A percentile compares a stretch with the other conserved stretches of the same genome.
These are phyloP conservation scores for Morella rubra DNA, from an alignment of 306 rosid species.

Conservation along the genomic window DNA sequence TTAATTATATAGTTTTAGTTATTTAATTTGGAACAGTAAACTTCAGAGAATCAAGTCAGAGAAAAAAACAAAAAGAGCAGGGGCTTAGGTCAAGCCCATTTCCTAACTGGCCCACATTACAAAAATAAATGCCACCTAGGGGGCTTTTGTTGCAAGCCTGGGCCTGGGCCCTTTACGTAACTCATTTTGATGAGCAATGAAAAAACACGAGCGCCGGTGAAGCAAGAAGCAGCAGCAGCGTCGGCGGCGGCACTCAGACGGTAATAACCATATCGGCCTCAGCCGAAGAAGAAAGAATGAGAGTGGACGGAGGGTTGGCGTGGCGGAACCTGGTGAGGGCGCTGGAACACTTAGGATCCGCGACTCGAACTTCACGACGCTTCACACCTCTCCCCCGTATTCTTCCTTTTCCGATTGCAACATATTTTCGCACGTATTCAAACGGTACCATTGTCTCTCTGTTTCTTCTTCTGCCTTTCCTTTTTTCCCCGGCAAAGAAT, in stretches of 20 bases:
- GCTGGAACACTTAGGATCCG: slow-evolving; percentile 25
- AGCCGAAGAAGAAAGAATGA: slow-evolving; percentile 17
- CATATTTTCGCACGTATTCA: slow-evolving; percentile 44
- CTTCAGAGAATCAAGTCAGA: too few species aligned
- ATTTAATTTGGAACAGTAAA: too few species aligned
- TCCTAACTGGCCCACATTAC: not conserved
- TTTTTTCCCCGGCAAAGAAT: not conserved
- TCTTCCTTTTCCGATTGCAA: not conserved
- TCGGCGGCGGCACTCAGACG: not conserved
- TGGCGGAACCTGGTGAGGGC: slow-evolving; percentile 24
- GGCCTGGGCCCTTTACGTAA: too few species aligned
- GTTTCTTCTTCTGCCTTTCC: not conserved
- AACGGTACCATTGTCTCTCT: slow-evolving; percentile 33
- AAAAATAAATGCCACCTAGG: too few species aligned
- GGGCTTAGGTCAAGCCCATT: too few species aligned
- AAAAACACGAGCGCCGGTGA: too few species aligned
- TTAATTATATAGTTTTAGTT: too few species aligned
- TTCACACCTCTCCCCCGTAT: slow-evolving; percentile 9
- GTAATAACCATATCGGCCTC: not conserved
- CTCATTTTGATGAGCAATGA: too few species aligned
- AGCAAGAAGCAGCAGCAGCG: not conserved
- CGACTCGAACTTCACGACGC: not conserved
- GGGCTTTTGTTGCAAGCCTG: not conserved
- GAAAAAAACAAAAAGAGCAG: too few species aligned
- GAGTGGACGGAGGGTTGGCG: slow-evolving; percentile 15